Percentiles rank a stretch among this genome's conserved stretches.
phyloP scores from a whole-genome alignment of 2,329 filamentous ascomycete species.

The Dactylella cylindrospora region DNA sequence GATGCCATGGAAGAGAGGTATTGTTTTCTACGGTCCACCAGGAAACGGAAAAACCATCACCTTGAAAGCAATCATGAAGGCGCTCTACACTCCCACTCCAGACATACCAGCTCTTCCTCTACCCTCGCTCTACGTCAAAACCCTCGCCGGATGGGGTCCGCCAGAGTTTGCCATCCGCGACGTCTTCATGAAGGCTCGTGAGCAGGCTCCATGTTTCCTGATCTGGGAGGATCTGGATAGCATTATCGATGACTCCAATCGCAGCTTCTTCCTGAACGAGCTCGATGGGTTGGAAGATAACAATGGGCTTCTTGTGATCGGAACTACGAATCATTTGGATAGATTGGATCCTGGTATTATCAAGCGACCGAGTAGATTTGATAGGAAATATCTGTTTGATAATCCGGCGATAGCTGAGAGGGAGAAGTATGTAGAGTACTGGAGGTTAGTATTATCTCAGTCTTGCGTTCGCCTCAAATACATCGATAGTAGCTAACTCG shows the following conservation, averaged over 20 bases:
- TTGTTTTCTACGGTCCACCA: conserved; percentile 68
- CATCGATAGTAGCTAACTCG: conserved; percentile 44
- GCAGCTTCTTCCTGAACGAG: conserved; percentile 72
- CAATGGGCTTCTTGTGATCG: conserved; percentile 70
- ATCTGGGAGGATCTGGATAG: conserved; percentile 73
- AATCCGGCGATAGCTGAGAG: conserved; percentile 61
- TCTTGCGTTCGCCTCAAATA: conserved; percentile 1
- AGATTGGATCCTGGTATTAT: conserved; percentile 67
- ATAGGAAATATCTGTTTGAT: conserved; percentile 67
- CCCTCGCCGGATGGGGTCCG: conserved; percentile 56
- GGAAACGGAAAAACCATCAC: conserved; percentile 71
- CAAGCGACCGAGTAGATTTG: conserved; percentile 67
- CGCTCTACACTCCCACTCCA: conserved; percentile 59
- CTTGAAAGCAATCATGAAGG: conserved; percentile 70
- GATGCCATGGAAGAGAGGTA: conserved; percentile 70
- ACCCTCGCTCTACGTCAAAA: conserved; percentile 63
- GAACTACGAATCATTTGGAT: conserved; percentile 67
- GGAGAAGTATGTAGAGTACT: conserved; percentile 63
- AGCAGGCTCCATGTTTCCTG: conserved; percentile 67
- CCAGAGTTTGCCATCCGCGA: conserved; percentile 60
- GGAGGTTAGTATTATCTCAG: conserved; percentile 56
- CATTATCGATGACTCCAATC: conserved; percentile 62
- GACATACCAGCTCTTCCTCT: conserved; percentile 53
- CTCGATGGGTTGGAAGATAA: conserved; percentile 70
- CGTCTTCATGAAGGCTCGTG: conserved; percentile 63